Base-by-base conservation (phyloP, 1,139 yeast species). In the Suhomyces ambrosiae region DNA sequence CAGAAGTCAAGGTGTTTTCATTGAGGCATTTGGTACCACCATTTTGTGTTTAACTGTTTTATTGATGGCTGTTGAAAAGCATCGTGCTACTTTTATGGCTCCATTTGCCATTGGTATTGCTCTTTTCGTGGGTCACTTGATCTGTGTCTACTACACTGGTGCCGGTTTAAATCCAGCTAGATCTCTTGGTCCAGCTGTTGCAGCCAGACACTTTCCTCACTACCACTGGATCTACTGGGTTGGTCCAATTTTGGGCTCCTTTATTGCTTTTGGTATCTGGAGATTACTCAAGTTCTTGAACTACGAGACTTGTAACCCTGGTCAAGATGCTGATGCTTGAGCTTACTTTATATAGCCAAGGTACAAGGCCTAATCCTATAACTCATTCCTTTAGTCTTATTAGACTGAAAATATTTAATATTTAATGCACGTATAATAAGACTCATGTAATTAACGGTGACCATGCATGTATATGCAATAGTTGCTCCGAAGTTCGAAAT, bases 171-270 rank as follows among this genome's bases (percentile, higher is more conserved):
- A 87, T 74, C 96, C 96, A 39, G 96, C 96, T 33, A 81, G 96
- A 71, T 71, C 88, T 22, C 78, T 88, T 46, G 96, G 96, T 56
- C 95, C 96, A 38, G 76, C 82, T 60, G 72, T 86, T 44, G 95
- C 90, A 41, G 75, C 76, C 40, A 68, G 65, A 42, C 69, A 76
- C 24, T 88, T 88, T 82, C 95, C 95, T 28, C 63, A 59, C 54
- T 87, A 88, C 67, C 89, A 81, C 72, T 88, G 95, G 95, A 86
- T 88, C 49, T 88, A 88, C 74, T 86, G 95, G 94, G 77, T 88
- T 40, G 95, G 95, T 42, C 95, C 95, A 45, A 52, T 81, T 40
- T 56, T 85, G 44, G 96, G 95, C 48, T 67, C 92, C 5, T 47
- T 71, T 38, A 60, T 86, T 52, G 84, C 95, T 24, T 79, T 75